These are phyloP conservation scores for Lachancea thermotolerans DNA, from an alignment of 805 yeast genomes.

Conservation along the genomic window DNA sequence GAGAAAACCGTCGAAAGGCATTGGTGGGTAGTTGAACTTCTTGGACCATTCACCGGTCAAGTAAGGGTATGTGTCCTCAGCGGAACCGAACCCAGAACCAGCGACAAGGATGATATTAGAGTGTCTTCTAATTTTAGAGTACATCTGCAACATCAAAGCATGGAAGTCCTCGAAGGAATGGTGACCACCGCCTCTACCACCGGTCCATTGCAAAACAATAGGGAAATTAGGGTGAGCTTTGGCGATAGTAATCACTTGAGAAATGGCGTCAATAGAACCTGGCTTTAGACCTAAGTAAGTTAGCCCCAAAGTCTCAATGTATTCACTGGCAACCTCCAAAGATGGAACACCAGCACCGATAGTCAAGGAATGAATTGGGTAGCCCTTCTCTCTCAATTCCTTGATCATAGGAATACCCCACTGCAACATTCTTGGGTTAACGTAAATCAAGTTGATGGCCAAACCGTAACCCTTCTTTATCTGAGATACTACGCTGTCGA, in stretches of 20 bases:
- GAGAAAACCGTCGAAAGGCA: constrained; percentile 98
- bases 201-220: constrained; percentile 97
- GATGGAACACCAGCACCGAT: constrained; percentile 99
- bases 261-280: constrained; percentile 90
- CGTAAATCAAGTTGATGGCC: constrained; percentile 88
- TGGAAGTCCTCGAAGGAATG: constrained; percentile 99
- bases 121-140: constrained; percentile 87
- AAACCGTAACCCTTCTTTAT: constrained; percentile 84
- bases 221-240: constrained; percentile 96
- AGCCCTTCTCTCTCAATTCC: constrained; percentile 81
- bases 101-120: constrained; percentile 85
- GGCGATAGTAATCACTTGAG: constrained; percentile 82
- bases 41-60: constrained; percentile 96
- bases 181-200: constrained; percentile 99
- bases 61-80: constrained; percentile 95
- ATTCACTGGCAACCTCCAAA: constrained; percentile 92
- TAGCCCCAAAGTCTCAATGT: constrained; percentile 84
- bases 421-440: constrained; percentile 94
- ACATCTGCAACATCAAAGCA: constrained; percentile 93
- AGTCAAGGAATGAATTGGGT: constrained; percentile 91
- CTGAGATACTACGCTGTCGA: constrained; percentile 61
- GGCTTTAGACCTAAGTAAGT: constrained; percentile 96
- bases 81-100: constrained; percentile 98
- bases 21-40: constrained; percentile 82
- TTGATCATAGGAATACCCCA: constrained; percentile 98